These are phyloP conservation scores for Nannochloris sp. DNA, from an alignment of 139 green algal genomes.

Conservation along the genomic window DNA sequence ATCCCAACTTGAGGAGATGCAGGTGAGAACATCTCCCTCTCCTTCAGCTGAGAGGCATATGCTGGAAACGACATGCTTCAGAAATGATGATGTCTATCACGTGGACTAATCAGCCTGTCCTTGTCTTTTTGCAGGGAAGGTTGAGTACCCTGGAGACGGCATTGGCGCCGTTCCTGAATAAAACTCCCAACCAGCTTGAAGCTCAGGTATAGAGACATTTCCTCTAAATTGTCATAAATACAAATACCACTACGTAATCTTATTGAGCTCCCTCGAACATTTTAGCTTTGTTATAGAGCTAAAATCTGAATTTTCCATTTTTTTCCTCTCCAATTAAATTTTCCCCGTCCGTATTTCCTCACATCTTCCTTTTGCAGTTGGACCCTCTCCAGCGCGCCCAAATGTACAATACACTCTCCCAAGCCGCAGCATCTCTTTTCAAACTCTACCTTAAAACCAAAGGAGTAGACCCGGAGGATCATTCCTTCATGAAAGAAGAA, in stretches of 20 bases:
- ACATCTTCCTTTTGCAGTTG: neutral
- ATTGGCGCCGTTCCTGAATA: neutral
- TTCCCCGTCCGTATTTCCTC: too few relatives aligned
- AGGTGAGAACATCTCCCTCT: too few relatives aligned
- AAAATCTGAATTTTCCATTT: neutral
- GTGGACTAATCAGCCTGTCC: too few relatives aligned
- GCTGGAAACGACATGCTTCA: too few relatives aligned
- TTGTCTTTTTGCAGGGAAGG: neutral
- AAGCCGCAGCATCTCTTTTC: constrained; percentile 6
- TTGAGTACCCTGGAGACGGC: constrained; percentile 5
- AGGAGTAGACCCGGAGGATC: constrained; percentile 11
- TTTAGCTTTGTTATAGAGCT: neutral
- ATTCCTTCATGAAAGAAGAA: constrained; percentile 14
- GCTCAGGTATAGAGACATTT: neutral
- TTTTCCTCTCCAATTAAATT: neutral
- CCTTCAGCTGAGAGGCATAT: too few relatives aligned
- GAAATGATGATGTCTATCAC: too few relatives aligned
- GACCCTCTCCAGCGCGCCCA: constrained; percentile 4
- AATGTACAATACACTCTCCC: constrained; percentile 14
- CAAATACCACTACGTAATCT: too few relatives aligned
- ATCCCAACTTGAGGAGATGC: too few relatives aligned
- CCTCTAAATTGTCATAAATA: too few relatives aligned
- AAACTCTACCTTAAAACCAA: constrained; percentile 7
- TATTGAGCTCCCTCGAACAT: too few relatives aligned
- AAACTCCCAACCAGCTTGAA: neutral